These are phyloP conservation scores for Chlamydomonas urium DNA, from an alignment of 139 green algal genomes.

Conservation along the genomic window DNA sequence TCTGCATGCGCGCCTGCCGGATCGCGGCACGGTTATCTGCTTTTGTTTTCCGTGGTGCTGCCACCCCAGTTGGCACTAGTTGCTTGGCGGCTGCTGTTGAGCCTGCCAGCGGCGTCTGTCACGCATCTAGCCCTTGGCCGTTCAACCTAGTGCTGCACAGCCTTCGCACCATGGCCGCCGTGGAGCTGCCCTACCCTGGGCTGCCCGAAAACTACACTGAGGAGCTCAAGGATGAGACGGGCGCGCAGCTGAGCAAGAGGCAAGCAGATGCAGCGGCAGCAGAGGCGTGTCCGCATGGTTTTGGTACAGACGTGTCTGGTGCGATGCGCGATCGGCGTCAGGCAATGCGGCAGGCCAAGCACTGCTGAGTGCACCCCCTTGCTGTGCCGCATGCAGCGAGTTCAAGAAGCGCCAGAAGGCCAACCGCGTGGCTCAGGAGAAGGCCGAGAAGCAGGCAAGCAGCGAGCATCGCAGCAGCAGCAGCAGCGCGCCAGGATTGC, in stretches of 20 bases:
- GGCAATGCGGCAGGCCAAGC: neutral
- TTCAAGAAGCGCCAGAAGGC: conserved; percentile 88
- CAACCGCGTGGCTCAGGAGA: conserved; percentile 66
- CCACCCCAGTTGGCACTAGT: too few species aligned
- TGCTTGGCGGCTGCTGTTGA: too few species aligned
- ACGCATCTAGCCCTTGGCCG: too few species aligned
- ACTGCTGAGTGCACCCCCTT: neutral
- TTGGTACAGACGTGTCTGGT: neutral
- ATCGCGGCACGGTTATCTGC: too few species aligned
- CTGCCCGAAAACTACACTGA: conserved; percentile 49
- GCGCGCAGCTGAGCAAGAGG: conserved; percentile 85
- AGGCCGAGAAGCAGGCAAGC: conserved; percentile 78
- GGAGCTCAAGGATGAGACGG: conserved; percentile 80
- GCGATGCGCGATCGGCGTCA: neutral
- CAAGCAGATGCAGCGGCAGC: conserved; percentile 22
- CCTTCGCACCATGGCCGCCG: neutral
- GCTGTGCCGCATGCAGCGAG: conserved; percentile 54
- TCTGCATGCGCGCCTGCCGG: too few species aligned
- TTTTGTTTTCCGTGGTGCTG: too few species aligned
- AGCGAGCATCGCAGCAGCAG: too few species aligned
- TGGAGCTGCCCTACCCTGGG: conserved; percentile 2
- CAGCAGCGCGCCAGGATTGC: too few species aligned
- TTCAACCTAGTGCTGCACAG: too few species aligned
- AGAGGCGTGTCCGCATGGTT: too few species aligned
- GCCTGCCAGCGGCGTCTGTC: too few species aligned